These are phyloP conservation scores for Orbilia brochopaga DNA, from an alignment of 2,329 filamentous ascomycete species.

Conservation along the genomic window DNA sequence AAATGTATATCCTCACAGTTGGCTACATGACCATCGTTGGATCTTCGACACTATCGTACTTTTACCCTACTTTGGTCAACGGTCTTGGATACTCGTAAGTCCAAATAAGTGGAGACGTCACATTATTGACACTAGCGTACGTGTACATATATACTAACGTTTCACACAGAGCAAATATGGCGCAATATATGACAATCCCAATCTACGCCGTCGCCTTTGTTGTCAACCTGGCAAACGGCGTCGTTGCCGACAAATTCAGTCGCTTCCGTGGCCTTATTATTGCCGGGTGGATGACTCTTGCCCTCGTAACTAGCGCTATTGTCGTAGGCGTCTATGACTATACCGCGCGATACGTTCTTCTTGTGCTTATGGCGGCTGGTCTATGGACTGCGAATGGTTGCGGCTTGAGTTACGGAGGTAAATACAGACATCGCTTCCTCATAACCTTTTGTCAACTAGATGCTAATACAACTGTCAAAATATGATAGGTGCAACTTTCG, in stretches of 20 bases:
- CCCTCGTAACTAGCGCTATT: constrained; percentile 55
- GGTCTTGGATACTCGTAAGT: constrained; percentile 60
- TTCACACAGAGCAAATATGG: constrained; percentile 35
- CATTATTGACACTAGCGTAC: background rate
- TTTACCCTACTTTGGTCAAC: constrained; percentile 64
- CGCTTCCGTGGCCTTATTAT: constrained; percentile 62
- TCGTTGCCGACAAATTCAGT: constrained; percentile 62
- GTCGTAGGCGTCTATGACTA: constrained; percentile 62
- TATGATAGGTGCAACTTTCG: constrained; percentile 62
- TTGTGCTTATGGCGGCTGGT: constrained; percentile 65
- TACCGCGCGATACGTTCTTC: constrained; percentile 64
- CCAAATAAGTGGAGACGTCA: background rate
- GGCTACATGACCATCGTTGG: constrained; percentile 63
- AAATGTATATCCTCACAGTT: constrained; percentile 62
- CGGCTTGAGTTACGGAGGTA: constrained; percentile 61
- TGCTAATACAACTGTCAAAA: background rate
- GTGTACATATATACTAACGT: background rate
- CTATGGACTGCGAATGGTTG: constrained; percentile 65
- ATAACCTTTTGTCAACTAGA: too few species aligned
- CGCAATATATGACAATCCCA: constrained; percentile 58
- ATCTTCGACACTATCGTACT: constrained; percentile 64
- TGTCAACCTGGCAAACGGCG: constrained; percentile 61
- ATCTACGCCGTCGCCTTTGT: constrained; percentile 65
- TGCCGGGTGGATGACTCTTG: constrained; percentile 61
- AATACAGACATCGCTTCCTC: background rate